Percentiles rank a stretch among this genome's conserved stretches.
Evolutionary conservation across 306 rosid species (phyloP).

Genomic region (Glycine soja): DNA sequence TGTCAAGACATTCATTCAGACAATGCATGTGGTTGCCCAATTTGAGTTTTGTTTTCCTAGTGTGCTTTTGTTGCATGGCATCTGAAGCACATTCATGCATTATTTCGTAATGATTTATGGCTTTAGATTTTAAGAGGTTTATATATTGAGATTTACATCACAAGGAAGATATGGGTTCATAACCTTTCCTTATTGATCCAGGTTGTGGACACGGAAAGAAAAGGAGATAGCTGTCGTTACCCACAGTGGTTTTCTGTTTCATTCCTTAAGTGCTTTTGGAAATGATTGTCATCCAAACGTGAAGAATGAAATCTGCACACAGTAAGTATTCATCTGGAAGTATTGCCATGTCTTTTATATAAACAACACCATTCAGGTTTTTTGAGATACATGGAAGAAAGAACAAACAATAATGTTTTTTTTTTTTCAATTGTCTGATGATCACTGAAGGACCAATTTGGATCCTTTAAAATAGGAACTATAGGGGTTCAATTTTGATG

Average conservation of each 20-base stretch:
- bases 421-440: neutral
- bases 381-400: neutral
- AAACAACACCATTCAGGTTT: neutral
- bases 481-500: conserved; percentile 11
- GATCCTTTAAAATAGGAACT: neutral
- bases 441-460: neutral
- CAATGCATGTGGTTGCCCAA: too few relatives aligned
- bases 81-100: conserved; percentile 16
- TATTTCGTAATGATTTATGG: conserved; percentile 16
- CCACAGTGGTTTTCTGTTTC: conserved; percentile 82
- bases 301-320: conserved; percentile 73
- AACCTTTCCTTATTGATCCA: conserved; percentile 44
- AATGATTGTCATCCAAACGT: conserved; percentile 80
- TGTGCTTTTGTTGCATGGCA: conserved; percentile 1
- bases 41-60: neutral
- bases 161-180: conserved; percentile 33
- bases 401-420: neutral
- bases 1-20: neutral
- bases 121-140: conserved; percentile 22
- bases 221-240: conserved; percentile 83
- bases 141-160: neutral
- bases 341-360: conserved; percentile 20
- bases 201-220: conserved; percentile 97
- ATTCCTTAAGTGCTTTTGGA: conserved; percentile 76
- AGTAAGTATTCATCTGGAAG: conserved; percentile 56